Conservation (phyloP, 2,329 filamentous ascomycete genomes). For the Penicillium griseofulvum region DNA sequence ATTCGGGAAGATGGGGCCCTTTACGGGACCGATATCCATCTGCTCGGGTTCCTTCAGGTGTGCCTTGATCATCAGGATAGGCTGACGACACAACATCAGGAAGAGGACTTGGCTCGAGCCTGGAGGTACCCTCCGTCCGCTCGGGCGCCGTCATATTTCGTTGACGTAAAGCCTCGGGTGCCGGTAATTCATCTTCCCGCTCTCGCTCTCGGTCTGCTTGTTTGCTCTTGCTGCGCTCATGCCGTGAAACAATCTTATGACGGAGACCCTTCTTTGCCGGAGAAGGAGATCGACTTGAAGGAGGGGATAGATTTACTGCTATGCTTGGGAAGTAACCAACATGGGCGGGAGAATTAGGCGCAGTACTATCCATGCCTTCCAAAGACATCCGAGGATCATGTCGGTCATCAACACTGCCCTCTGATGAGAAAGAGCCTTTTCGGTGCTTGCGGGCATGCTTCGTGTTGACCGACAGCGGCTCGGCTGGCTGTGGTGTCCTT, state of each 20-base stretch:
- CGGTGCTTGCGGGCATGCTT: conserved; percentile 44
- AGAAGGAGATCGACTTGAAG: conserved; percentile 62
- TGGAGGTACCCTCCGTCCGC: conserved; percentile 14
- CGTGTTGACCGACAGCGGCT: conserved; percentile 7
- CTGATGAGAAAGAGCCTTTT: conserved; percentile 54
- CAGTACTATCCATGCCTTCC: conserved; percentile 48
- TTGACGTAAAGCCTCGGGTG: conserved; percentile 18
- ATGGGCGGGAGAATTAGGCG: conserved; percentile 38
- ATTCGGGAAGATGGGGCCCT: conserved; percentile 45
- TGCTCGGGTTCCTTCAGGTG: conserved; percentile 18
- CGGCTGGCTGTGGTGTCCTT: conserved; percentile 5
- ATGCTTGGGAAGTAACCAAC: conserved; percentile 56
- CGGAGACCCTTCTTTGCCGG: conserved; percentile 58
- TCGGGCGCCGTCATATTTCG: conserved; percentile 15
- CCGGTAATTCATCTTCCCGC: conserved; percentile 20
- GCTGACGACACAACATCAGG: conserved; percentile 26
- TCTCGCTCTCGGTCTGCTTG: conserved; percentile 32
- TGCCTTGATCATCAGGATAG: conserved; percentile 24
- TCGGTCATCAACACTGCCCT: conserved; percentile 41
- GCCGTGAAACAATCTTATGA: conserved; percentile 42
- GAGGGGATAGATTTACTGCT: conserved; percentile 62
- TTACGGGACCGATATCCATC: conserved; percentile 31
- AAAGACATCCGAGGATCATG: conserved; percentile 38
- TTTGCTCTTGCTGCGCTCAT: conserved; percentile 40
- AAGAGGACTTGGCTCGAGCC: conserved; percentile 30